Base-by-base conservation (phyloP, 495 filamentous ascomycete species). In the Penicillium macrosclerotiorum region DNA sequence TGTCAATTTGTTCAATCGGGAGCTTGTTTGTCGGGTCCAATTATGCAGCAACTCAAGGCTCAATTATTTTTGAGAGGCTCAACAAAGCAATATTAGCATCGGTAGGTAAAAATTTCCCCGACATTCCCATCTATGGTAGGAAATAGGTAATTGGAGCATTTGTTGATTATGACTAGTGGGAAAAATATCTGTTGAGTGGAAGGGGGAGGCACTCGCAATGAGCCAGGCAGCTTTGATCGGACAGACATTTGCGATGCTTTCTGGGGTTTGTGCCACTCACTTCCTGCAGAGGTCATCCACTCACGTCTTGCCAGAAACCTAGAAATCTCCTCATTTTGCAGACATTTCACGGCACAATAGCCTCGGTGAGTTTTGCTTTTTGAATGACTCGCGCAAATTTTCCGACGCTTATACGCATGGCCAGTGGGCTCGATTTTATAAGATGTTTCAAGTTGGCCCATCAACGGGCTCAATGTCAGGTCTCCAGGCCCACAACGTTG, bases 231-330 rank as follows among this genome's bases (percentile, higher is more conserved):
- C 66, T 11, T 42, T 67, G 16, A 63, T 71, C 7, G 67, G 67
- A 1, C 67, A 69, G 35, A 69, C 64, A 0, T 71, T 69, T 51
- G 65, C 59, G 3, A 42, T 71, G 39, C 62, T 71, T 12, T 62
- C 64, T 1, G 62, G 62, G 7, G 60, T 58, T 37, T 9, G 40
- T 8, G 24, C 33, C 17, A 9, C 3, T 22, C 14, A 26, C 14
- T 20, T 12, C 17, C 0, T 32, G 11, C 30, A 12, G 14, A 8
- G 9, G 3, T 8, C 8, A 5, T 9, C 22, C n/a, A 17, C 24
- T 45, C 14, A 45, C 42, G 16, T 19, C 1, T 5, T n/a, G 32
- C 5, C 9, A 55, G 55, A 56, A 49, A 35, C 49, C 58, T 9
- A 62, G 44, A 42, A 47, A 64, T 24, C 41, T 66, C 1, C 37